Percentiles rank a stretch among this genome's conserved stretches.
These are phyloP conservation scores for Pythium volutum DNA, from an alignment of 352 stramenopile genomes.

Conservation along the genomic window DNA sequence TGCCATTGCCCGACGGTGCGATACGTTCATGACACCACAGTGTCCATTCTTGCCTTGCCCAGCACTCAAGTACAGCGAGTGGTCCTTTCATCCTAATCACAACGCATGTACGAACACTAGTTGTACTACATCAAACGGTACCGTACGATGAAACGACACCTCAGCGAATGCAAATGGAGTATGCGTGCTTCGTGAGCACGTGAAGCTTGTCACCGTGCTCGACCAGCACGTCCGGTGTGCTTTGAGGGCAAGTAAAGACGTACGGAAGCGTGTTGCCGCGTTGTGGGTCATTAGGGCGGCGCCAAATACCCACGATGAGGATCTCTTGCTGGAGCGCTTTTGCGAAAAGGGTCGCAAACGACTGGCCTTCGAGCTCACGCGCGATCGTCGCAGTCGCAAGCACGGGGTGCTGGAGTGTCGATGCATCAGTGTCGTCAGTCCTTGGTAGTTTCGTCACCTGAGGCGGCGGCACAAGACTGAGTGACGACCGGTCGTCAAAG, in stretches of 20 bases:
- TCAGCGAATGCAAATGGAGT: conserved; percentile 28
- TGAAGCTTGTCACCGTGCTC: conserved; percentile 42
- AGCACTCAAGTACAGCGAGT: too few species aligned
- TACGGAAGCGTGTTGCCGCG: conserved; percentile 51
- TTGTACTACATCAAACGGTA: too few species aligned
- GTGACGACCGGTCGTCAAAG: too few species aligned
- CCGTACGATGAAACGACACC: too few species aligned
- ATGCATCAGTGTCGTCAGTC: neutral
- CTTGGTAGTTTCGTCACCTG: neutral
- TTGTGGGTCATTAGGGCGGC: conserved; percentile 29
- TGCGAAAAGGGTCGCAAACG: conserved; percentile 41
- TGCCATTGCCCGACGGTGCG: too few species aligned
- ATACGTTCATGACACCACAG: too few species aligned
- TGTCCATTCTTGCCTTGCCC: too few species aligned
- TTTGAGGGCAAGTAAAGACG: conserved; percentile 52
- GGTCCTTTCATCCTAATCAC: too few species aligned
- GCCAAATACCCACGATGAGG: conserved; percentile 49
- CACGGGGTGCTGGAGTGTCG: conserved; percentile 24
- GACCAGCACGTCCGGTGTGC: conserved; percentile 21
- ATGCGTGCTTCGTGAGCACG: conserved; percentile 30
- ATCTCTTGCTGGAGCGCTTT: conserved; percentile 37
- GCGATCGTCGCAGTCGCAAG: conserved; percentile 33
- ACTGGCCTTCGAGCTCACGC: conserved; percentile 30
- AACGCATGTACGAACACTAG: too few species aligned
- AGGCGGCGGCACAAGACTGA: too few species aligned